Evolutionary conservation across 1,284 basidiomycete genomes (phyloP).

Genomic region (Sporisorium exsertum): DNA sequence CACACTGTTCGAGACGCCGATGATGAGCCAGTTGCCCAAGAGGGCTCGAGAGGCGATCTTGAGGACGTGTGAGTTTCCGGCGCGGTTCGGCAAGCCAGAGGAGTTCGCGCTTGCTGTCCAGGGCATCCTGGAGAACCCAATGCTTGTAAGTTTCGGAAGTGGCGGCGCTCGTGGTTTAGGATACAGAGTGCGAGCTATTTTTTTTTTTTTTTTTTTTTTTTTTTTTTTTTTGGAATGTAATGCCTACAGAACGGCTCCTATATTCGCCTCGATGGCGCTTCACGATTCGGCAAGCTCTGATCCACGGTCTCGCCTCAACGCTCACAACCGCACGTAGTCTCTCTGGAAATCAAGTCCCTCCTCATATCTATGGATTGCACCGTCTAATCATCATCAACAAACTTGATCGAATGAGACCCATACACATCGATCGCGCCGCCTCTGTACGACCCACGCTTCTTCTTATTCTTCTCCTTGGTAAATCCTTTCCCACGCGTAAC

Average conservation of each 20-base stretch:
- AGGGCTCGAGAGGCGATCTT: conserved; percentile 38
- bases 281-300: conserved; percentile 66
- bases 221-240: no score
- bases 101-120: conserved; percentile 67
- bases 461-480: conserved; percentile 99
- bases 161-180: no score
- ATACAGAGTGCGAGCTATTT: neutral
- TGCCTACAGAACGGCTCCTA: conserved; percentile 50
- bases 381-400: conserved; percentile 44
- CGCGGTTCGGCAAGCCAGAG: conserved; percentile 60
- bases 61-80: conserved; percentile 39
- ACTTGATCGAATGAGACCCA: conserved; percentile 66
- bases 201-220: no score
- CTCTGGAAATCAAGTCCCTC: no score
- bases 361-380: neutral
- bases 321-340: conserved; percentile 68
- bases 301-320: conserved; percentile 74
- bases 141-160: conserved; percentile 55
- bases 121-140: conserved; percentile 62
- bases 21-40: conserved; percentile 64
- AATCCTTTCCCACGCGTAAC: conserved; percentile 94
- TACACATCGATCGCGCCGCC: conserved; percentile 68
- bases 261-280: conserved; percentile 65
- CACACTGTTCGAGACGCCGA: conserved; percentile 67
- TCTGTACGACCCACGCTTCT: conserved; percentile 81